Evolutionary conservation across 2,329 filamentous ascomycete species (phyloP).

Genomic region (Fulvia fulva): DNA sequence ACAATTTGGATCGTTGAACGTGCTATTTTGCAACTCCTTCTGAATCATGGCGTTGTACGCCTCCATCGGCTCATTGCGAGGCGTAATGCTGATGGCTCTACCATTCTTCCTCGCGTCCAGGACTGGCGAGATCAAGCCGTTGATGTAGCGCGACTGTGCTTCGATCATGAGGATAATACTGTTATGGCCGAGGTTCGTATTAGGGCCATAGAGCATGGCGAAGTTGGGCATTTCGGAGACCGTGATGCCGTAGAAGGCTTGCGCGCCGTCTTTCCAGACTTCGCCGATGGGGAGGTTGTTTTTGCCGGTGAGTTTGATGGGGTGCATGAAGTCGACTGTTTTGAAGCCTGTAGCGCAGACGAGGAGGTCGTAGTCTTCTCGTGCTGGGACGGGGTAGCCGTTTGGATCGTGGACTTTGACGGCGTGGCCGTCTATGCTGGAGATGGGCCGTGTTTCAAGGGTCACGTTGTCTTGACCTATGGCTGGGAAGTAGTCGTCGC

Average conservation of each 20-base stretch:
- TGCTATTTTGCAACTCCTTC: constrained; percentile 39
- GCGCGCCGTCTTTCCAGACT: constrained; percentile 53
- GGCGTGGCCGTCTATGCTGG: constrained; percentile 43
- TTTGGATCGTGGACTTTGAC: constrained; percentile 44
- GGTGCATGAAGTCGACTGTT: constrained; percentile 56
- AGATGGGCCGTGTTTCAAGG: constrained; percentile 51
- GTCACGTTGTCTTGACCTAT: constrained; percentile 46
- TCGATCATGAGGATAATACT: constrained; percentile 61
- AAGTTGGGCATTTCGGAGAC: constrained; percentile 54
- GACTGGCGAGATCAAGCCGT: constrained; percentile 47
- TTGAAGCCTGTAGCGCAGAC: constrained; percentile 58
- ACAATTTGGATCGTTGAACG: constrained; percentile 54
- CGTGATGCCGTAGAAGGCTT: constrained; percentile 48
- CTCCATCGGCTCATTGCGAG: constrained; percentile 38
- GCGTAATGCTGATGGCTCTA: constrained; percentile 43
- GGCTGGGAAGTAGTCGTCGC: constrained; percentile 54
- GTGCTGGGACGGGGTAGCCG: constrained; percentile 12
- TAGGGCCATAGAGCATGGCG: constrained; percentile 56
- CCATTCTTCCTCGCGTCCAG: constrained; percentile 43
- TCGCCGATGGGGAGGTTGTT: constrained; percentile 43
- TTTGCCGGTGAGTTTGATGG: constrained; percentile 50
- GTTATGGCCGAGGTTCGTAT: constrained; percentile 50
- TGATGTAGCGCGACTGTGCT: constrained; percentile 54
- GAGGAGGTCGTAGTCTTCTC: constrained; percentile 50
- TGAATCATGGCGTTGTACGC: constrained; percentile 49